Evolutionary conservation across 768 basidiomycete species (phyloP).

Genomic region (Termitomyces sp.): DNA sequence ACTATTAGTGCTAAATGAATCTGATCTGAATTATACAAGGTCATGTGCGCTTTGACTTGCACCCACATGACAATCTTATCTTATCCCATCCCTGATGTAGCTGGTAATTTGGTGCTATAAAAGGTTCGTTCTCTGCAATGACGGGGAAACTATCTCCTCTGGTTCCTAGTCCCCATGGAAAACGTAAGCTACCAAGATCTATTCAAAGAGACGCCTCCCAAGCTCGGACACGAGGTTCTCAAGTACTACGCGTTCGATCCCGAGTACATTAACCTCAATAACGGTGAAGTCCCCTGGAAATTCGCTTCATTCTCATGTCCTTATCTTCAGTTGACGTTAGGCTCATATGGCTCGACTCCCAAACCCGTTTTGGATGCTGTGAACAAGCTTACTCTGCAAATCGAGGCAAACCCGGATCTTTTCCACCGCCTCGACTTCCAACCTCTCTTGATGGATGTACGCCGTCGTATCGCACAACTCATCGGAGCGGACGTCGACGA

Average conservation of each 20-base stretch:
- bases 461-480: conserved; percentile 41
- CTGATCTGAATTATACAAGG: background rate
- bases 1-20: no score
- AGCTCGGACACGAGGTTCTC: conserved; percentile 51
- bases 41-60: background rate
- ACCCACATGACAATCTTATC: background rate
- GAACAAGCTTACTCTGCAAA: conserved; percentile 24
- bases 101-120: background rate
- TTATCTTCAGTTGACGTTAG: conserved; percentile 24
- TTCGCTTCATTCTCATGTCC: conserved; percentile 20
- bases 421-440: conserved; percentile 32
- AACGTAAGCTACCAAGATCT: conserved; percentile 8
- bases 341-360: conserved; percentile 47
- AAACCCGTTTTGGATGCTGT: conserved; percentile 37
- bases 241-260: conserved; percentile 53
- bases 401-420: conserved; percentile 46
- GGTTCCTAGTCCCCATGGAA: background rate
- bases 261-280: conserved; percentile 58
- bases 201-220: conserved; percentile 22
- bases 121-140: background rate
- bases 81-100: background rate
- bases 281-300: conserved; percentile 33
- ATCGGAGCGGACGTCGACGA: conserved; percentile 41
- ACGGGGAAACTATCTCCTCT: background rate
- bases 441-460: conserved; percentile 25